Evolutionary conservation across 148 eudicot genomes (phyloP).

Genomic region (Gaultheria prostrata): DNA sequence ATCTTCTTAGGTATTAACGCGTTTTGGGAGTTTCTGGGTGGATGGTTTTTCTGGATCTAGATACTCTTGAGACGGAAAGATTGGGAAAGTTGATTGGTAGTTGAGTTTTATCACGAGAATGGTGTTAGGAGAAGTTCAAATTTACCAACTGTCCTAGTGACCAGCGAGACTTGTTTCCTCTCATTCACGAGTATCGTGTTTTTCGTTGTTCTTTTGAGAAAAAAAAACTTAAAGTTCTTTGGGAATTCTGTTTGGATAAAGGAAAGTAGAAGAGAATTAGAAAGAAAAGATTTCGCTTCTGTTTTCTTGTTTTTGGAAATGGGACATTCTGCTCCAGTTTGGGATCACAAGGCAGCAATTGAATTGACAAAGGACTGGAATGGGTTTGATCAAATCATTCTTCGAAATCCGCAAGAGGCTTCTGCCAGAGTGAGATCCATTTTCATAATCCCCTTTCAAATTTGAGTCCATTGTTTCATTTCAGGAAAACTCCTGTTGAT

Average conservation of each 20-base stretch:
- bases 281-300: too few species aligned
- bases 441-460: background rate
- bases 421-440: conserved; percentile 51
- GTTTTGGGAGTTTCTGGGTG: conserved; percentile 17
- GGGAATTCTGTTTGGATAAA: conserved; percentile 2
- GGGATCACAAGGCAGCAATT: conserved; percentile 57
- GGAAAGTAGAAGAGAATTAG: too few species aligned
- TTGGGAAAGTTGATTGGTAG: conserved; percentile 20
- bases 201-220: background rate
- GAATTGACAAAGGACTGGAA: conserved; percentile 65
- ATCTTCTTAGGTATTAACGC: conserved; percentile 26
- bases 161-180: background rate
- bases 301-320: conserved; percentile 45
- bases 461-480: conserved; percentile 5
- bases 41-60: conserved; percentile 25
- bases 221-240: background rate
- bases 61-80: conserved; percentile 2
- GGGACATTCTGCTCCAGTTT: conserved; percentile 79
- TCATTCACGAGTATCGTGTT: conserved; percentile 12
- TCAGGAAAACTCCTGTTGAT: too few species aligned
- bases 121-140: too few species aligned
- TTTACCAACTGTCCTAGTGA: too few species aligned
- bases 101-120: conserved; percentile 34
- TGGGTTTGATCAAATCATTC: conserved; percentile 67
- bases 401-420: conserved; percentile 76